phyloP scores from a whole-genome alignment of 2,329 filamentous ascomycete genomes.

The Rhytidhysteron rufulum region DNA sequence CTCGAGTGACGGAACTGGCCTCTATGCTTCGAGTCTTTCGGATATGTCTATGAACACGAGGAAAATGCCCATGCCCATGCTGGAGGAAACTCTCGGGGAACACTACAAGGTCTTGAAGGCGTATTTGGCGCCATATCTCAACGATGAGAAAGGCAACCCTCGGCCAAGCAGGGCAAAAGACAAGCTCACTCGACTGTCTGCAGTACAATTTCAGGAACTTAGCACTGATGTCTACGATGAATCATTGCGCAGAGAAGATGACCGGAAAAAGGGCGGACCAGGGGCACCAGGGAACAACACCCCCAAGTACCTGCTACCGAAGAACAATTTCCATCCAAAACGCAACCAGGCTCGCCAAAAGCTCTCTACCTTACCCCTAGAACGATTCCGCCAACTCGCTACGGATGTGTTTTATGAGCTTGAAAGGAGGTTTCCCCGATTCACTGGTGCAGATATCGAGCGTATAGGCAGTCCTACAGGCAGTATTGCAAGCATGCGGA shows the following conservation, averaged over 20 bases:
- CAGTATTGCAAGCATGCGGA: conserved; percentile 52
- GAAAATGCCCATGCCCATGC: conserved; percentile 47
- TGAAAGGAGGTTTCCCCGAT: conserved; percentile 82
- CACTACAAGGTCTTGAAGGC: conserved; percentile 78
- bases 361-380: conserved; percentile 80
- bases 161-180: conserved; percentile 87
- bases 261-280: conserved; percentile 42
- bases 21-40: conserved; percentile 53
- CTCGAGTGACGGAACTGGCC: conserved; percentile 73
- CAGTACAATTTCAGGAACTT: conserved; percentile 93
- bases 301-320: conserved; percentile 69
- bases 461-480: conserved; percentile 63
- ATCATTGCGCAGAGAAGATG: conserved; percentile 77
- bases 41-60: conserved; percentile 58
- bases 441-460: conserved; percentile 65
- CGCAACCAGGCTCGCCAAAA: conserved; percentile 97
- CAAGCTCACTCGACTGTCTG: conserved; percentile 84
- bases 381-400: conserved; percentile 84
- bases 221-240: conserved; percentile 98
- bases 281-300: conserved; percentile 45
- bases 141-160: conserved; percentile 70
- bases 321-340: conserved; percentile 89
- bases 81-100: conserved; percentile 70
- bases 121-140: conserved; percentile 66
- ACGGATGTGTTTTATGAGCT: conserved; percentile 96